A percentile compares a stretch with the other conserved stretches of the same genome.
Evolutionary conservation across 2,329 filamentous ascomycete genomes (phyloP).

Genomic region (Aureobasidium sp.): DNA sequence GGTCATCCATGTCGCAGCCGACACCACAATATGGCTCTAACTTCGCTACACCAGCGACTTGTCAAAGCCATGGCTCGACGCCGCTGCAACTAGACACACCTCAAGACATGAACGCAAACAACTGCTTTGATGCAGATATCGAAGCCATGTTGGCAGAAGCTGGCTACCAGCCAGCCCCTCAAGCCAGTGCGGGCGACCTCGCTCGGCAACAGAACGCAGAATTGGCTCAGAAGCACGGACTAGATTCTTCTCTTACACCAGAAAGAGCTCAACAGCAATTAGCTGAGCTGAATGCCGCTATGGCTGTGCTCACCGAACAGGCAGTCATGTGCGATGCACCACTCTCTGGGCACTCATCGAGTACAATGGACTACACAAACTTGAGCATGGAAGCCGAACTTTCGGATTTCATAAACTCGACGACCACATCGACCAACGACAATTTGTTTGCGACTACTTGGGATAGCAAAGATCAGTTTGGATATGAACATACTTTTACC

Average conservation of each 20-base stretch:
- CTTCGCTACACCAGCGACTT: background rate
- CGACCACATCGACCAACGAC: background rate
- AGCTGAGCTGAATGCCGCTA: background rate
- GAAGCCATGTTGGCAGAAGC: background rate
- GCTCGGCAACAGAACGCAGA: conserved; percentile 1
- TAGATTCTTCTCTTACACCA: background rate
- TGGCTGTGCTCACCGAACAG: background rate
- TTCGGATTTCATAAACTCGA: background rate
- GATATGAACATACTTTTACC: background rate
- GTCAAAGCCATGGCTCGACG: background rate
- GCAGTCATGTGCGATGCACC: background rate
- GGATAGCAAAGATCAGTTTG: background rate
- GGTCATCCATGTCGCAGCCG: background rate
- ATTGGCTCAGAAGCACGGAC: background rate
- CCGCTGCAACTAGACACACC: background rate
- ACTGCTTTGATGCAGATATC: background rate
- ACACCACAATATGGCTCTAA: background rate
- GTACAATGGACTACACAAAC: background rate
- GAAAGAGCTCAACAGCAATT: conserved; percentile 1
- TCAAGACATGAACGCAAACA: background rate
- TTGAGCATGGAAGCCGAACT: background rate
- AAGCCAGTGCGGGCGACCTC: background rate
- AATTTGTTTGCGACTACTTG: background rate
- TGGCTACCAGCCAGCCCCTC: background rate
- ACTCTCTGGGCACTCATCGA: background rate